Evolutionary conservation across 306 rosid species (phyloP), one percentile per base, ranked within the genome.

Genomic region (Quercus alba): DNA sequence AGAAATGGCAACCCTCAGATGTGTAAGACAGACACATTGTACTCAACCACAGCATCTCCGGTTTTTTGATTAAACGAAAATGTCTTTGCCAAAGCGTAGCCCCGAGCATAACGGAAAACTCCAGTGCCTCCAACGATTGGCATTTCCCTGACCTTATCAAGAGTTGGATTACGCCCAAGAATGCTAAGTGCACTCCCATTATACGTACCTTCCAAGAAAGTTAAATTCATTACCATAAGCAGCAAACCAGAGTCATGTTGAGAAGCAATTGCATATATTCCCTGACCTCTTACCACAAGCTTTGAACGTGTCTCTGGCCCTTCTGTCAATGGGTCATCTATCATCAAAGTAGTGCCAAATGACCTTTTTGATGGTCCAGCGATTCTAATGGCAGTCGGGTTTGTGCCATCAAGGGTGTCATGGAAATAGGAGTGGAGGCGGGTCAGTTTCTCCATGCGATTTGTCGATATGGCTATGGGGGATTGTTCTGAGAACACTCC

Each of bases 401-500:
- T 84, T 46, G 54, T 56, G 18, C 86, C 83, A 13, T 57, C 46
- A 4, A 59, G 31, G 76, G 64, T 84, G 81, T 89, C 87, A 33
- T 89, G 90, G 80, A 82, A 89, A 57, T 75, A 89, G 74, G 82
- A 89, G 75, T 84, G 88, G 19, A 89, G 81, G 56, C 55, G 80
- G 73, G 80, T 82, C 4, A n/a, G 72, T 62, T 86, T 84, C 64
- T 86, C 84, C 54, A 79, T 81, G 41, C 56, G 57, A 51, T 56
- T 68, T 30, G 67, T 28, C 28, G 70, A 28, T 31, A 31, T 30
- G 59, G n/a, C 7, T 0, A 15, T 2, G 14, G 61, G 63, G 61
- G 69, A 67, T 26, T 80, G 62, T 4, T 75, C 6, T 26, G 75
- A 75, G 75, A 80, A 80, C 1, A 61, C 38, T 56, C 84, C 84